Evolutionary conservation across 2,329 filamentous ascomycete species (phyloP), one percentile per base, ranked within the genome.

Genomic region (Colletotrichum sansevieriae): DNA sequence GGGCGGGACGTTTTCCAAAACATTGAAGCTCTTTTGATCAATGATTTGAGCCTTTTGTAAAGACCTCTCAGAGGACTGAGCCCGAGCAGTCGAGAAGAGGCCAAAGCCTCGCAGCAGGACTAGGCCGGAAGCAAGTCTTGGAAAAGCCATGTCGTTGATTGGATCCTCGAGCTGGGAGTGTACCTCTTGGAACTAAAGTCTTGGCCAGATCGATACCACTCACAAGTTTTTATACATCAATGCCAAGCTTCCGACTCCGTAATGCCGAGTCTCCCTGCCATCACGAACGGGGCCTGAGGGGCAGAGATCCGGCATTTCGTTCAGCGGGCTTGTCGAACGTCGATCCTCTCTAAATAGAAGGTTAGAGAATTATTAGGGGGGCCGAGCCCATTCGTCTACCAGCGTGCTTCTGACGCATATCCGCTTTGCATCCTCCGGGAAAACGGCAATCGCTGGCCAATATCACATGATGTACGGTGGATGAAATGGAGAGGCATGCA

Each of bases 21-120:
- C 80, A 71, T 82, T 83, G 75, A 84, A 82, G n/a, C 74, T 76
- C 70, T 75, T 80, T 72, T 83, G 81, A 71, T 83, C 76, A 49
- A 85, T 80, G 47, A 83, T 67, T 63, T 83, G 82, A 4, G 81
- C 82, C 63, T 58, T 51, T 10, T 44, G 70, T 4, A 70, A 46
- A n/a, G 65, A 29, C 1, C 61, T 49, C 29, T 61, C 49, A 3
- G 67, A 29, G 12, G 51, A 47, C 55, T 59, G 65, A 9, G 61
- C 54, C 15, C 29, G 78, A 76, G 3, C 61, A 1, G 54, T 54
- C 1, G 61, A 37, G 1, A 63, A 41, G 12, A 52, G 20, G 20
- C 58, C 58, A 18, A 61, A 44, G 76, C 72, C 12, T 80, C 80
- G n/a, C 71, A 29, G 4, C 35, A 62, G 46, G 51, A 55, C 29